These are phyloP conservation scores for Chaetomium sp. DNA, from an alignment of 2,329 filamentous ascomycete genomes.

Conservation along the genomic window DNA sequence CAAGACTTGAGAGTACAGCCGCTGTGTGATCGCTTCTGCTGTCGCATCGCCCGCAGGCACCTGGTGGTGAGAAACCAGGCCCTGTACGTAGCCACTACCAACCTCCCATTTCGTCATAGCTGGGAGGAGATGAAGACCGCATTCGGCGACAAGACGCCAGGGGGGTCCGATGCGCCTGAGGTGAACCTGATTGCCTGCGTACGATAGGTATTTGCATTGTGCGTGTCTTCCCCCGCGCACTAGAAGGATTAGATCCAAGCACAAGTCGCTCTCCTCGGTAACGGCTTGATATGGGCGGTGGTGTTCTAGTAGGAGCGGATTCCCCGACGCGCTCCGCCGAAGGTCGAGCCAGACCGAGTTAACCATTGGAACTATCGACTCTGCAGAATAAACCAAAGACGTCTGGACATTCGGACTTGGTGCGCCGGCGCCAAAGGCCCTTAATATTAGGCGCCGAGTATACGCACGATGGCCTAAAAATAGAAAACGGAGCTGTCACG, in stretches of 20 bases:
- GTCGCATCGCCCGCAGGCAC: background rate
- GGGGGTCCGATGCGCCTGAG: background rate
- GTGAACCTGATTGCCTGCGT: background rate
- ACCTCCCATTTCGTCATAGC: background rate
- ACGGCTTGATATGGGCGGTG: background rate
- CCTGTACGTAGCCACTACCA: background rate
- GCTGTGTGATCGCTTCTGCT: background rate
- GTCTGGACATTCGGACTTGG: no score
- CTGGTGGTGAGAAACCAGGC: background rate
- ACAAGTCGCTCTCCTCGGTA: background rate
- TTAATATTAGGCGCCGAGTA: no score
- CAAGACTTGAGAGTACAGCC: background rate
- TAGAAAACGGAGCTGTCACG: no score
- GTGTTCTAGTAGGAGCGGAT: background rate
- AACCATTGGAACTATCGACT: no score
- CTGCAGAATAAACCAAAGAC: no score
- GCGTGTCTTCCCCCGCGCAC: background rate
- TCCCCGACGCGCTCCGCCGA: background rate
- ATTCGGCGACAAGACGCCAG: background rate
- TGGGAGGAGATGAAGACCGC: slow-evolving; percentile 1
- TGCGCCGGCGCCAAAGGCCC: no score
- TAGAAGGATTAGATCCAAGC: background rate
- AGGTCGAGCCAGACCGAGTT: slow-evolving; percentile 1
- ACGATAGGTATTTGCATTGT: background rate
- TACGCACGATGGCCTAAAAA: no score